Percentiles rank a stretch among this genome's conserved stretches.
These are phyloP conservation scores for Fusarium caatingaense DNA, from an alignment of 2,329 filamentous ascomycete genomes.

Conservation along the genomic window DNA sequence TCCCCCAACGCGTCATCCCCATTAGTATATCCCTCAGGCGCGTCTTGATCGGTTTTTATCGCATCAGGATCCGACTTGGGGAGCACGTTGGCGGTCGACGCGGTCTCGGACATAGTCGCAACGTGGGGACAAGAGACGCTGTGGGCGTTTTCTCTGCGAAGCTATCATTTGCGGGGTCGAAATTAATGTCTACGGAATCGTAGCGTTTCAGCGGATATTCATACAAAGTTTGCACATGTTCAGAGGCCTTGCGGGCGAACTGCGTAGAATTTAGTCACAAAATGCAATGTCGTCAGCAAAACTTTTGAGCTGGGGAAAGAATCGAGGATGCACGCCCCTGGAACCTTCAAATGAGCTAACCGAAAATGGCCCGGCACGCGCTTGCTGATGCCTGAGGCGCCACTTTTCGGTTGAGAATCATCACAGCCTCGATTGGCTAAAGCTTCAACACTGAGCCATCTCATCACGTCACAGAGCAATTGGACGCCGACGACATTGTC, in stretches of 20 bases:
- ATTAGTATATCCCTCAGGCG: conserved; percentile 30
- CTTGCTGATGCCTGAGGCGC: conserved; percentile 52
- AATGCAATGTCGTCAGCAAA: conserved; percentile 64
- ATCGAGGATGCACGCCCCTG: conserved; percentile 45
- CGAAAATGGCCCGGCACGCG: conserved; percentile 44
- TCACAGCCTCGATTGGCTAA: conserved; percentile 50
- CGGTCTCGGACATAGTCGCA: conserved; percentile 70
- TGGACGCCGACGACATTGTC: conserved; percentile 49
- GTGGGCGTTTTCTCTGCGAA: conserved; percentile 65
- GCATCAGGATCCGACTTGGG: conserved; percentile 48
- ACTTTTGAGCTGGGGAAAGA: conserved; percentile 54
- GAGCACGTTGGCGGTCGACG: conserved; percentile 62
- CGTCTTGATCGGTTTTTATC: conserved; percentile 43
- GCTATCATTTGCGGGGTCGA: conserved; percentile 67
- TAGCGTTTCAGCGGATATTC: conserved; percentile 58
- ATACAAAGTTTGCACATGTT: conserved; percentile 66
- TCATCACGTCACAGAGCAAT: conserved; percentile 52
- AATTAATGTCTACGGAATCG: conserved; percentile 67
- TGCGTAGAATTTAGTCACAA: conserved; percentile 57
- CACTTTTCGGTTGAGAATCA: conserved; percentile 42
- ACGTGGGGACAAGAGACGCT: conserved; percentile 56
- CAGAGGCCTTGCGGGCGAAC: conserved; percentile 60
- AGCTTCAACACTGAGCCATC: conserved; percentile 48
- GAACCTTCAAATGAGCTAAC: conserved; percentile 42
- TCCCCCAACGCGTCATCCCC: conserved; percentile 37